phyloP scores from a whole-genome alignment of 768 basidiomycete genomes.

The Hydnomerulius pinastri region DNA sequence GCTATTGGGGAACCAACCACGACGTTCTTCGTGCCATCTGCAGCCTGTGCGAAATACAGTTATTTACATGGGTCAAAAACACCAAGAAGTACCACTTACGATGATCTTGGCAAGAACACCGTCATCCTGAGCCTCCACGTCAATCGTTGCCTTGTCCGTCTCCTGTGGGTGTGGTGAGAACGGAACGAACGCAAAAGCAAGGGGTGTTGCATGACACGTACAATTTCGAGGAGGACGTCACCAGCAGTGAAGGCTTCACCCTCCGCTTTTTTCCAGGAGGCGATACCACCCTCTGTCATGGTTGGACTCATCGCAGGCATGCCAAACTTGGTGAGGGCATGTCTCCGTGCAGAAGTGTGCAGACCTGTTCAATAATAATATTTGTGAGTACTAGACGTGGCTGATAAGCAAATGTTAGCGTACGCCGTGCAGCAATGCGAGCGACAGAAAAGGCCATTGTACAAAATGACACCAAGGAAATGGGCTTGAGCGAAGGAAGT shows the following conservation, averaged over 20 bases:
- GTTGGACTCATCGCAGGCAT: conserved; percentile 99
- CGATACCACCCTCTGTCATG: conserved; percentile 99
- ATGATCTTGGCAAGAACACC: conserved; percentile 97
- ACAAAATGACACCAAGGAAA: conserved; percentile 15
- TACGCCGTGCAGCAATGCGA: conserved; percentile 69
- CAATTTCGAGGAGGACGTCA: conserved; percentile 96
- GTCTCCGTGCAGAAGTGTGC: conserved; percentile 76
- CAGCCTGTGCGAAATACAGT: conserved; percentile 47
- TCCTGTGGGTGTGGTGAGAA: conserved; percentile 54
- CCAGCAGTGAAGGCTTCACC: conserved; percentile 88
- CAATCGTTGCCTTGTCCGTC: conserved; percentile 99
- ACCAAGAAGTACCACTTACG: conserved; percentile 46
- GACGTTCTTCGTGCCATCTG: conserved; percentile 86
- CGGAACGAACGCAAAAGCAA: conserved; percentile 6
- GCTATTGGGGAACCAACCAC: conserved; percentile 88
- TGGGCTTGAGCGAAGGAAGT: conserved; percentile 26
- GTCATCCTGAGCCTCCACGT: conserved; percentile 98
- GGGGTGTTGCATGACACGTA: conserved; percentile 38
- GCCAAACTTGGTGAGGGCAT: conserved; percentile 83
- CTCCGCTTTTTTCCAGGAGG: conserved; percentile 96
- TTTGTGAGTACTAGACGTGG: not conserved
- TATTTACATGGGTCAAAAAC: not conserved
- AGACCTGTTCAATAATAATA: conserved; percentile 57
- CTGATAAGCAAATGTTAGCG: conserved; percentile 22
- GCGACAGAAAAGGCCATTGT: conserved; percentile 65